Base-by-base conservation (phyloP, 179 eudicot genomes). In the Carnegiea gigantea region DNA sequence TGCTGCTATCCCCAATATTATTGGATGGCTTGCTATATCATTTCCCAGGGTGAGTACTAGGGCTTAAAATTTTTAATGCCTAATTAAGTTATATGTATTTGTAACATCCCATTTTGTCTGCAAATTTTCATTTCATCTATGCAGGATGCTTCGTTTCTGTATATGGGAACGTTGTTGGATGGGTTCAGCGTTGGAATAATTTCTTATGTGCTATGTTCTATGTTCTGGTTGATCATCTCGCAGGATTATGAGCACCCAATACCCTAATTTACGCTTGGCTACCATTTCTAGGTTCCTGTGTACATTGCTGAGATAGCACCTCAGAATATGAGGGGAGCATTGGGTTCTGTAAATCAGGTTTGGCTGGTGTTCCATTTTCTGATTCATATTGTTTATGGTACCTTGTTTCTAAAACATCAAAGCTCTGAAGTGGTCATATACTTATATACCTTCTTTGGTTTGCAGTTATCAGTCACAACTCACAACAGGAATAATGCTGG, bases 271-370 rank as follows among this genome's bases (percentile, higher is more conserved):
- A 36, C 75, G 38, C 57, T 13, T 36, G 18, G 70, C 51, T 81
- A 26, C 54, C 21, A 46, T 74, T 70, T 86, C 28, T 83, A 96
- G 99, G 99, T 96, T 82, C 99, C 99, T 20, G 97, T 96, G 62
- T 96, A 96, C 86, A 96, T 96, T 85, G 97, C 97, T 65, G 99
- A 96, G 87, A 93, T 96, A 83, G 93, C 99, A n/a, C 98, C 99
- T 54, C 95, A 93, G 87, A 90, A 87, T 83, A 44, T 96, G 88
- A 91, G 99, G 86, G 99, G 99, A 33, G 95, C 86, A 17, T 84
- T 96, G 83, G 99, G 99, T 70, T 92, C 99, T 17, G 94, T 96
- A 76, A 94, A 95, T 80, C 99, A 96, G 98, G 99, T 96, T 26
- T 83, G 33, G 76, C 65, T 53, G 15, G 8, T 38, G 36, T 75